Evolutionary conservation across 1,284 basidiomycete genomes (phyloP), one percentile per base, ranked within the genome.

Genomic region (Cutaneotrichosporon cyanovorans): DNA sequence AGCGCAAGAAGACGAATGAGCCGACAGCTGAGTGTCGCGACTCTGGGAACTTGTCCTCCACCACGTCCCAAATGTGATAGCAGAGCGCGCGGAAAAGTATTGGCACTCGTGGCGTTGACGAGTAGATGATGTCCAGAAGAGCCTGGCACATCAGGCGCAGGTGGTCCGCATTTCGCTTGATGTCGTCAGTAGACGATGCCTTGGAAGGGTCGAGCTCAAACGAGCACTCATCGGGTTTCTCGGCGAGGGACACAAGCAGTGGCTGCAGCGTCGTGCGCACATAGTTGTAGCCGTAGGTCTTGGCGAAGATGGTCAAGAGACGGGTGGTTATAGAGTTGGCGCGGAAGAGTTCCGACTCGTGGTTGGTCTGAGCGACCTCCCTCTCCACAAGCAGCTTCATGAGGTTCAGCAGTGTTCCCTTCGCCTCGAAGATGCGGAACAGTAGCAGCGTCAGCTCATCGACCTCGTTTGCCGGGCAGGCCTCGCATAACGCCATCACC

Each of bases 1-100:
- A 75, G 79, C 90, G 79, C 25, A 93, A 74, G 66, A 93, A 92
- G 55, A 93, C 84, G 74, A 93, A 93, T 6, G 88, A 87, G 19
- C 89, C 90, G 19, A 91, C 79, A 0, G 87, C 87, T 15, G 86
- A 81, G 63, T 85, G 87, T 61, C 86, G 85, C 4, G 85, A 79
- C 46, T 88, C 83, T 0, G 87, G 86, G 81, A 85, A 91, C 4
- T 82, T 75, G 44, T 80, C 78, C 64, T 77, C 89, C 79, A 92
- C 87, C 28, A 79, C 77, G 56, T 80, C 81, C 47, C 82, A 83
- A 37, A 93, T 85, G 65, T 91, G 85, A 28, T 83, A 79, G 60
- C 86, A 90, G 28, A 93, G 79, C 63, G 91, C 89, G 10, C 85
- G 83, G 68, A 91, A 83, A 77, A 90, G 84, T 11, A 82, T 76